Evolutionary conservation across 305 asterid genomes (phyloP).

Genomic region (Solanum chacoense): DNA sequence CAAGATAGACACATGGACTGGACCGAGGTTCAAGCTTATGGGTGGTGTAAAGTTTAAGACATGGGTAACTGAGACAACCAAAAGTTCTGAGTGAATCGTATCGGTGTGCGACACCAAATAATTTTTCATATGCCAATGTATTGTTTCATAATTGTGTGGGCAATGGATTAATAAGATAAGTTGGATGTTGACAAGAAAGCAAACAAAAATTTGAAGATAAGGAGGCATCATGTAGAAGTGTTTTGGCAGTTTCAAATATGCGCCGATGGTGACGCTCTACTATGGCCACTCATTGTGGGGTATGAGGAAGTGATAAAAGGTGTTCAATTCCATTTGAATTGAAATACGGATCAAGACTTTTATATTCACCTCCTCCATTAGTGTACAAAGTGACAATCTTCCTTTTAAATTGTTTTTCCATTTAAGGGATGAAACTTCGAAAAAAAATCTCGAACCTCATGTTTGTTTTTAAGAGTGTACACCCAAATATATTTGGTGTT

Average conservation of each 20-base stretch:
- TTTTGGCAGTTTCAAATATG: background rate
- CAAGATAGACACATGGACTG: background rate
- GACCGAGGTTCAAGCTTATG: background rate
- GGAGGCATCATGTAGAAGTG: background rate
- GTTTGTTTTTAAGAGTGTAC: background rate
- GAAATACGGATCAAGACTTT: background rate
- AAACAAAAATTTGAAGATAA: background rate
- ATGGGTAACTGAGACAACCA: background rate
- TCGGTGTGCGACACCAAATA: background rate
- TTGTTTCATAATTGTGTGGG: background rate
- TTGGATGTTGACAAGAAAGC: background rate
- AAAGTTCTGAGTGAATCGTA: background rate
- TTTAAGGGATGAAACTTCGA: background rate
- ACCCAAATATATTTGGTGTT: background rate
- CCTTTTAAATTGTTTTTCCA: background rate
- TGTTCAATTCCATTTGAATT: background rate
- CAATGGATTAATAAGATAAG: no score
- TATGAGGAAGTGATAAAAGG: background rate
- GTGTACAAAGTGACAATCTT: background rate
- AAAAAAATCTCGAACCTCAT: background rate
- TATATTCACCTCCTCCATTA: background rate
- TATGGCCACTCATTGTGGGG: background rate
- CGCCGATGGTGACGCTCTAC: background rate
- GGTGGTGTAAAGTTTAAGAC: background rate
- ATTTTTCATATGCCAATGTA: background rate